Conservation (phyloP, 2,329 filamentous ascomycete genomes). For the Aspergillus sp. region DNA sequence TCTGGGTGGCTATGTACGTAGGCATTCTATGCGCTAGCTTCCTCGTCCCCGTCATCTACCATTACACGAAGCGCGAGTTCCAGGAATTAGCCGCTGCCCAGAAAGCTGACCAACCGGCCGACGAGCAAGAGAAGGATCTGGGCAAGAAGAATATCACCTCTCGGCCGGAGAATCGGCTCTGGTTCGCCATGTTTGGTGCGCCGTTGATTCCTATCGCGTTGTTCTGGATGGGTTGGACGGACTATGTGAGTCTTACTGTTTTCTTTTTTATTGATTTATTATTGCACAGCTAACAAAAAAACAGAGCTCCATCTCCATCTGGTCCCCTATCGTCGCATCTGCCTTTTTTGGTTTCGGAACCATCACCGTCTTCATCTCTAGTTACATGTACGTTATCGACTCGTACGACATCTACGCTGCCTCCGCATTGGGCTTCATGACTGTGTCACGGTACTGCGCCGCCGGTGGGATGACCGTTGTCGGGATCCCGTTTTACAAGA, state of each 20-base stretch:
- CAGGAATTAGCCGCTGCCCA: conserved; percentile 27
- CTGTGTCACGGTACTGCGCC: conserved; percentile 37
- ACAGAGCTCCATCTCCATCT: conserved; percentile 40
- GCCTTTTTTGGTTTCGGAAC: conserved; percentile 50
- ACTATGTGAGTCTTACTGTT: conserved; percentile 20
- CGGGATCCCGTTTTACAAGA: conserved; percentile 35
- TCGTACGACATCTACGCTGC: conserved; percentile 51
- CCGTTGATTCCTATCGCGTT: conserved; percentile 49
- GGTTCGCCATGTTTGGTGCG: conserved; percentile 50
- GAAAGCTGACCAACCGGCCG: not conserved
- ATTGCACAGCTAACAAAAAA: not conserved
- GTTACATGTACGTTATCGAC: conserved; percentile 57
- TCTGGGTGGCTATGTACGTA: conserved; percentile 47
- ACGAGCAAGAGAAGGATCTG: too few relatives aligned
- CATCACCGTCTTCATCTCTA: conserved; percentile 47
- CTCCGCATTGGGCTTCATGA: conserved; percentile 42
- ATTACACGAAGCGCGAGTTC: conserved; percentile 41
- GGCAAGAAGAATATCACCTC: conserved; percentile 6
- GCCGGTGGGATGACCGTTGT: conserved; percentile 36
- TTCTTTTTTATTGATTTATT: not conserved
- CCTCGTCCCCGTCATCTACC: conserved; percentile 44
- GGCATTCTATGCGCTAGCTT: conserved; percentile 33
- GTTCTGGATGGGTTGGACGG: conserved; percentile 59
- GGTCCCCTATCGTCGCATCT: conserved; percentile 49
- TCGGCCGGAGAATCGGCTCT: conserved; percentile 51